Percentiles rank a stretch among this genome's conserved stretches.
Evolutionary conservation across 2,329 filamentous ascomycete species (phyloP).

Genomic region (Parascedosporium putredinis): DNA sequence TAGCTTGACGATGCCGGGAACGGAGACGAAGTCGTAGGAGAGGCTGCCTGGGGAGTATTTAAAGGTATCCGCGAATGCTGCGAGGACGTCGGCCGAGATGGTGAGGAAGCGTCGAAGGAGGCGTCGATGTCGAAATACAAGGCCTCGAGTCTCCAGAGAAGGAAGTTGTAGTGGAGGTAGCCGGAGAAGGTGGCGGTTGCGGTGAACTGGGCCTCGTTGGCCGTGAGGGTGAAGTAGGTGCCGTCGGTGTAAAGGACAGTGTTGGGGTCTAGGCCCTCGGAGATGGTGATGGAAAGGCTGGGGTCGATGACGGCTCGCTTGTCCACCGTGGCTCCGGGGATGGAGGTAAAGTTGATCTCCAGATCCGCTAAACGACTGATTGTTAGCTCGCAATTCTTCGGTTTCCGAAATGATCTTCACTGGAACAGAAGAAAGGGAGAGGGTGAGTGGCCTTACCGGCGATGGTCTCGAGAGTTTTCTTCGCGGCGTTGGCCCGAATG

Average conservation of each 20-base stretch:
- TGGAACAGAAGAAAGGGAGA: conserved; percentile 13
- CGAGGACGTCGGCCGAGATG: conserved; percentile 23
- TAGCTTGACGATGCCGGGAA: conserved; percentile 29
- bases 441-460: too few species aligned
- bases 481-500: conserved; percentile 21
- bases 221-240: conserved; percentile 21
- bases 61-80: conserved; percentile 22
- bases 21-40: conserved; percentile 24
- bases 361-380: conserved; percentile 5
- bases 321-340: conserved; percentile 15
- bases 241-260: conserved; percentile 20
- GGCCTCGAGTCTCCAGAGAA: conserved; percentile 20
- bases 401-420: background rate
- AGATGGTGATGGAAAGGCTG: conserved; percentile 13
- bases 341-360: conserved; percentile 17
- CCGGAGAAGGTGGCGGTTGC: conserved; percentile 29
- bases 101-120: conserved; percentile 23
- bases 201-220: conserved; percentile 23
- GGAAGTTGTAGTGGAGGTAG: conserved; percentile 29
- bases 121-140: conserved; percentile 33
- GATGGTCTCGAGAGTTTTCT: conserved; percentile 21
- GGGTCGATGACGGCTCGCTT: conserved; percentile 18
- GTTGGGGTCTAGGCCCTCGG: conserved; percentile 15
- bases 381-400: background rate
- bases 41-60: conserved; percentile 25